phyloP scores from a whole-genome alignment of 495 filamentous ascomycete species.

The Aspergillus cristatus region DNA sequence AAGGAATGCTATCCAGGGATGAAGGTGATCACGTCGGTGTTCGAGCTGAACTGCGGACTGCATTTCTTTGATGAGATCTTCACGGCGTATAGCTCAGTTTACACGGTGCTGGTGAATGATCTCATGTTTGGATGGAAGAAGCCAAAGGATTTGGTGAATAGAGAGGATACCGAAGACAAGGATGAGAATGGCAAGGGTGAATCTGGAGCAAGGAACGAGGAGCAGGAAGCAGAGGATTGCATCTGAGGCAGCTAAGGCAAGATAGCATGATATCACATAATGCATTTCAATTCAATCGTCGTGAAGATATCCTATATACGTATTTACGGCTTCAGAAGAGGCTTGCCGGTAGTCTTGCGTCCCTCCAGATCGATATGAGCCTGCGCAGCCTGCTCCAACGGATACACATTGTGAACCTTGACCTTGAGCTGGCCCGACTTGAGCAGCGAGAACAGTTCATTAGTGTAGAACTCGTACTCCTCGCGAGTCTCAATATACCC shows the following conservation, averaged over 20 bases:
- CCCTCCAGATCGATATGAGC: constrained; percentile 79
- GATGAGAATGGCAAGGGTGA: constrained; percentile 6
- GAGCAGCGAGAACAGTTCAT: constrained; percentile 68
- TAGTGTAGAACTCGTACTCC: constrained; percentile 62
- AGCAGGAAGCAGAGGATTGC: constrained; percentile 3
- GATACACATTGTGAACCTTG: constrained; percentile 72
- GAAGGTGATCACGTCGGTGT: constrained; percentile 61
- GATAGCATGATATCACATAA: no score
- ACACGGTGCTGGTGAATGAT: constrained; percentile 61
- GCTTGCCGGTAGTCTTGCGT: constrained; percentile 76
- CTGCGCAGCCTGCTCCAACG: constrained; percentile 62
- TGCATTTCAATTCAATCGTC: no score
- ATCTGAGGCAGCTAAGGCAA: no score
- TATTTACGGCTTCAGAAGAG: constrained; percentile 28
- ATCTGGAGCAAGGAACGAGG: constrained; percentile 1
- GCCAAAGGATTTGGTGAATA: constrained; percentile 23
- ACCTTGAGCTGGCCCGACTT: constrained; percentile 58
- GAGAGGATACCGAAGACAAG: constrained; percentile 9
- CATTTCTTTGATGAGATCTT: constrained; percentile 50
- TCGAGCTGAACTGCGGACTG: constrained; percentile 52
- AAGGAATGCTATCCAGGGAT: constrained; percentile 57
- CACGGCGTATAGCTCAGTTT: constrained; percentile 47
- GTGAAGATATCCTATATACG: no score
- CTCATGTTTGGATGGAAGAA: constrained; percentile 58
- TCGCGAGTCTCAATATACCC: constrained; percentile 67